Evolutionary conservation across 306 rosid genomes (phyloP).

Genomic region (Trifolium dubium): DNA sequence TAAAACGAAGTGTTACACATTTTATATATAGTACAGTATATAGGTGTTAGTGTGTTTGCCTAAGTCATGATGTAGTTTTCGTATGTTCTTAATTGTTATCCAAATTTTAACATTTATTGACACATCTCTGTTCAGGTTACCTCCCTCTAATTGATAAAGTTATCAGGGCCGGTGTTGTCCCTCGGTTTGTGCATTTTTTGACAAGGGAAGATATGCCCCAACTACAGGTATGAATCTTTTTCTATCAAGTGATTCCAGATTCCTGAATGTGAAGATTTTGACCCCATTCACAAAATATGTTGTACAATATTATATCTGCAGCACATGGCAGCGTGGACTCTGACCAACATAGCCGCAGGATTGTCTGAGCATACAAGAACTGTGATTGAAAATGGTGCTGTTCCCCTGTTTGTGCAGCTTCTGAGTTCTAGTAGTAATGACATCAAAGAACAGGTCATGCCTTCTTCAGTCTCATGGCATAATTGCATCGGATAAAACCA

Average conservation of each 20-base stretch:
- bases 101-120: neutral
- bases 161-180: neutral
- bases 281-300: neutral
- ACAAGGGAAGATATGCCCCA: neutral
- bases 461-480: neutral
- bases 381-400: neutral
- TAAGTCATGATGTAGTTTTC: neutral
- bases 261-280: neutral
- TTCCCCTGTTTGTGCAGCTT: neutral
- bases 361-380: neutral
- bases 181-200: neutral
- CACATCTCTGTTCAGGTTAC: neutral
- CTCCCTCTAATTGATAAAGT: neutral
- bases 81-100: neutral
- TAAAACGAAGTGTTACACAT: neutral
- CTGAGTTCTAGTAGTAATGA: neutral
- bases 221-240: neutral
- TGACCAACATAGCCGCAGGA: neutral
- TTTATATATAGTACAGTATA: too few species aligned
- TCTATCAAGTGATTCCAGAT: neutral
- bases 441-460: neutral
- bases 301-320: neutral
- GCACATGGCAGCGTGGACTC: constrained; percentile 10
- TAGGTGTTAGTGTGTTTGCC: neutral
- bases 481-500: neutral